These are phyloP conservation scores for Pseudogymnoascus sp. DNA, from an alignment of 2,329 filamentous ascomycete genomes.

Conservation along the genomic window DNA sequence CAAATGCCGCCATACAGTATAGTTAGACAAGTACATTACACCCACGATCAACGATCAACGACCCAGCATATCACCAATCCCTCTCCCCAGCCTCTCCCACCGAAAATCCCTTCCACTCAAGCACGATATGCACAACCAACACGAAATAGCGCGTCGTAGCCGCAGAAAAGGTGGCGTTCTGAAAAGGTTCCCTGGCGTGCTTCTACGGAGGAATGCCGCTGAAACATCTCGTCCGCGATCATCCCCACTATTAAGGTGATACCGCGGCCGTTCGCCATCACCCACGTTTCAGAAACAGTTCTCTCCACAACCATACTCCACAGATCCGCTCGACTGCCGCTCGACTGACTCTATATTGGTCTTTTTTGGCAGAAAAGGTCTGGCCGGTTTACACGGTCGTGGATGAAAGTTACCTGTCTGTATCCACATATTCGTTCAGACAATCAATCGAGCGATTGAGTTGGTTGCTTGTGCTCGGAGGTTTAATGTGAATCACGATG, in stretches of 20 bases:
- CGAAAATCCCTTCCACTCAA: not conserved
- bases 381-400: not conserved
- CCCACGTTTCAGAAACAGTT: slow-evolving; percentile 7
- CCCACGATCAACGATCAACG: not conserved
- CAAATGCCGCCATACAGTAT: not conserved
- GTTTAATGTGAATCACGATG: slow-evolving; percentile 4
- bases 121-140: not conserved
- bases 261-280: not conserved
- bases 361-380: not conserved
- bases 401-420: not conserved
- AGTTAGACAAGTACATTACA: not conserved
- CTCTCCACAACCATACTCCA: not conserved
- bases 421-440: slow-evolving; percentile 5
- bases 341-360: too few species aligned
- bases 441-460: slow-evolving; percentile 9
- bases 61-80: not conserved
- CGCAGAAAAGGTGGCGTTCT: not conserved
- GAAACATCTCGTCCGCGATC: not conserved
- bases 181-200: slow-evolving; percentile 3
- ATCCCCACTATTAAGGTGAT: not conserved
- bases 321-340: slow-evolving; percentile 1
- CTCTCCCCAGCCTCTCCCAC: not conserved
- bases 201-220: not conserved
- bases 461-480: not conserved
- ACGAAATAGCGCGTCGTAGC: not conserved